Percentiles rank a stretch among this genome's conserved stretches.
Conservation (phyloP, 2,329 filamentous ascomycete genomes). For the Penicillium thymicola region DNA sequence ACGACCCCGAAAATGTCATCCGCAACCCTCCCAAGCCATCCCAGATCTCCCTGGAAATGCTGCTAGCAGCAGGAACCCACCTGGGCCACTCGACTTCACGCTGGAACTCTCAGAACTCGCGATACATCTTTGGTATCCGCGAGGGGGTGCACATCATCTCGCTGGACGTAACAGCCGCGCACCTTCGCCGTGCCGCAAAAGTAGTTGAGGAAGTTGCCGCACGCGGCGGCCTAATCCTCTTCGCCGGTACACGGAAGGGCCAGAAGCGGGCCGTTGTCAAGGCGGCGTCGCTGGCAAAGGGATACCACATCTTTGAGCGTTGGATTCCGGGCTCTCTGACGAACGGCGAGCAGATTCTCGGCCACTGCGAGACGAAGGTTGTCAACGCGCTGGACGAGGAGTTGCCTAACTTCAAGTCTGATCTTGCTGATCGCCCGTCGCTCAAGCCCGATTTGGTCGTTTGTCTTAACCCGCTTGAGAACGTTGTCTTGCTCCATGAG, state of each 20-base stretch:
- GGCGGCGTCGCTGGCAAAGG: slow-evolving; percentile 72
- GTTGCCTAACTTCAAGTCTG: slow-evolving; percentile 62
- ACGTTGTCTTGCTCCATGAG: slow-evolving; percentile 85
- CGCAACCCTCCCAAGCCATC: slow-evolving; percentile 69
- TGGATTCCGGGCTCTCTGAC: slow-evolving; percentile 93
- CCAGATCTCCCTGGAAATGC: slow-evolving; percentile 84
- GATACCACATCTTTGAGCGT: slow-evolving; percentile 84
- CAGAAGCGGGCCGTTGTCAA: slow-evolving; percentile 78
- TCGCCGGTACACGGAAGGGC: slow-evolving; percentile 80
- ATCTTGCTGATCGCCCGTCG: slow-evolving; percentile 61
- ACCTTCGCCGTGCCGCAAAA: slow-evolving; percentile 88
- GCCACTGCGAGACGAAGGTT: slow-evolving; percentile 65
- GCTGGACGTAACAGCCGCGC: slow-evolving; percentile 80
- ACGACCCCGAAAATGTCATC: slow-evolving; percentile 44
- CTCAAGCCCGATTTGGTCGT: slow-evolving; percentile 87
- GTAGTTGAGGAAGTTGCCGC: slow-evolving; percentile 84
- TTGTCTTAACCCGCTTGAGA: slow-evolving; percentile 88
- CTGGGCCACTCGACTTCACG: slow-evolving; percentile 86
- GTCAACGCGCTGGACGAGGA: slow-evolving; percentile 71
- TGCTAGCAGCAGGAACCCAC: slow-evolving; percentile 83
- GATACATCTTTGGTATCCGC: slow-evolving; percentile 89
- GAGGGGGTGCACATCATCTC: slow-evolving; percentile 90
- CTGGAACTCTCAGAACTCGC: slow-evolving; percentile 92
- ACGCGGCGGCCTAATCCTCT: slow-evolving; percentile 79
- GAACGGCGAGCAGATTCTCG: slow-evolving; percentile 87